Evolutionary conservation across 805 yeast species (phyloP).

Genomic region (Lipomyces japonicus): DNA sequence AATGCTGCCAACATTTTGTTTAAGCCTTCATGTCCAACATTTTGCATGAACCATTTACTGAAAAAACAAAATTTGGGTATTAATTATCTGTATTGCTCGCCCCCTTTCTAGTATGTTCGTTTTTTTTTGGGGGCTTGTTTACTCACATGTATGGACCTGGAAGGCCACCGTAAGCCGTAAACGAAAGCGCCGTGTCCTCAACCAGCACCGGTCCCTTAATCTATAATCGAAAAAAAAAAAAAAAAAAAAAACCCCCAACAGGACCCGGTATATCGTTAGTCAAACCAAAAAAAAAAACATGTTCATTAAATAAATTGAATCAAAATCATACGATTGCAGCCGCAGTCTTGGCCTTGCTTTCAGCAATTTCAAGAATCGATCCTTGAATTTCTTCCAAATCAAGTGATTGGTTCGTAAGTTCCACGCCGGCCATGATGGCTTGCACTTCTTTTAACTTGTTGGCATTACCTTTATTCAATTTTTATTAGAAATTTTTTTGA

Average conservation of each 20-base stretch:
- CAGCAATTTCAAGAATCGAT: conserved; percentile 72
- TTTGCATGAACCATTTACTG: conserved; percentile 78
- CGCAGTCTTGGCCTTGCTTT: conserved; percentile 73
- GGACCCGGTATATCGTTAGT: neutral
- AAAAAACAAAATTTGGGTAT: neutral
- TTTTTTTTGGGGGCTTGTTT: too few species aligned
- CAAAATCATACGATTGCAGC: conserved; percentile 45
- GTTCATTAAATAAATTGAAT: neutral
- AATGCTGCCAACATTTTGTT: conserved; percentile 75
- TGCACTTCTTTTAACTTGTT: conserved; percentile 84
- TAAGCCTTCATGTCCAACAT: conserved; percentile 71
- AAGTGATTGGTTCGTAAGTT: conserved; percentile 58
- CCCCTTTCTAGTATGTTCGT: too few species aligned
- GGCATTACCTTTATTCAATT: conserved; percentile 66
- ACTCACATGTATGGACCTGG: conserved; percentile 83
- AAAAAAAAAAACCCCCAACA: too few species aligned
- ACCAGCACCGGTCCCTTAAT: conserved; percentile 80
- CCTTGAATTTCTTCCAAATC: conserved; percentile 94
- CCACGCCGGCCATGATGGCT: conserved; percentile 52
- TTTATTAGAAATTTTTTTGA: conserved; percentile 56
- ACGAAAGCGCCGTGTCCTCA: conserved; percentile 90
- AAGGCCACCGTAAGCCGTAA: conserved; percentile 70
- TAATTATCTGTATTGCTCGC: too few species aligned
- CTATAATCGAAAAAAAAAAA: conserved; percentile 15
- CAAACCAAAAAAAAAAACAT: neutral